A percentile compares a stretch with the other conserved stretches of the same genome.
Conservation (phyloP, 148 eudicot genomes). For the Tetragonia tetragonoides region DNA sequence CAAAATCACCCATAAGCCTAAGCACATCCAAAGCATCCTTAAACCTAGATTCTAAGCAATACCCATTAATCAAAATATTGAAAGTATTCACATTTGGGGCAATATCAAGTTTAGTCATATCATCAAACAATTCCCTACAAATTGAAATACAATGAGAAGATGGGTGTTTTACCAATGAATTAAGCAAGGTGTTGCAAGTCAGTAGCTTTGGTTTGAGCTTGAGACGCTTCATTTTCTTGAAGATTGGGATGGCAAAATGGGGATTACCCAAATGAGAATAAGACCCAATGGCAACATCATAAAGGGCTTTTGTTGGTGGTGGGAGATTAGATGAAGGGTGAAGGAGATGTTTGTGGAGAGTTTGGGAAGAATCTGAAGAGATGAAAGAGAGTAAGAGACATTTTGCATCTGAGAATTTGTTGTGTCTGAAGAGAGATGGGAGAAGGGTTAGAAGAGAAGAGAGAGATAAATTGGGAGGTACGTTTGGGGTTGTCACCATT, state of each 20-base stretch:
- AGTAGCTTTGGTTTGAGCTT: conserved; percentile 41
- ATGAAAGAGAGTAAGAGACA: conserved; percentile 45
- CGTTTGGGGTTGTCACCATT: conserved; percentile 29
- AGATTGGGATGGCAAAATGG: conserved; percentile 52
- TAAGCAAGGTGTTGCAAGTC: conserved; percentile 60
- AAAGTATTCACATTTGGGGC: conserved; percentile 49
- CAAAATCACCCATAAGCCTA: conserved; percentile 41
- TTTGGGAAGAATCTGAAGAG: conserved; percentile 41
- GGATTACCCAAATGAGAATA: conserved; percentile 54
- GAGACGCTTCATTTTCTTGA: conserved; percentile 66
- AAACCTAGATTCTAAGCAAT: conserved; percentile 52
- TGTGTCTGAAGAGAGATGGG: conserved; percentile 42
- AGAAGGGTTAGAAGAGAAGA: conserved; percentile 47
- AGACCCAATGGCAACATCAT: conserved; percentile 55
- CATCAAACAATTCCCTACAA: conserved; percentile 50
- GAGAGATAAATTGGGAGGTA: conserved; percentile 25
- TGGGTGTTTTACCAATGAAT: conserved; percentile 53
- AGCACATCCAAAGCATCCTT: conserved; percentile 57
- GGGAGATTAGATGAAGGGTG: conserved; percentile 45
- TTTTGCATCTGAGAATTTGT: conserved; percentile 64
- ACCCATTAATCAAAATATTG: conserved; percentile 68
- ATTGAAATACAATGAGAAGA: conserved; percentile 31
- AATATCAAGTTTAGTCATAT: conserved; percentile 46
- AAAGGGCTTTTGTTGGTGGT: conserved; percentile 41
- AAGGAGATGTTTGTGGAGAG: conserved; percentile 55